Conservation (phyloP, 352 stramenopile species). For the Pythium diclinum region DNA sequence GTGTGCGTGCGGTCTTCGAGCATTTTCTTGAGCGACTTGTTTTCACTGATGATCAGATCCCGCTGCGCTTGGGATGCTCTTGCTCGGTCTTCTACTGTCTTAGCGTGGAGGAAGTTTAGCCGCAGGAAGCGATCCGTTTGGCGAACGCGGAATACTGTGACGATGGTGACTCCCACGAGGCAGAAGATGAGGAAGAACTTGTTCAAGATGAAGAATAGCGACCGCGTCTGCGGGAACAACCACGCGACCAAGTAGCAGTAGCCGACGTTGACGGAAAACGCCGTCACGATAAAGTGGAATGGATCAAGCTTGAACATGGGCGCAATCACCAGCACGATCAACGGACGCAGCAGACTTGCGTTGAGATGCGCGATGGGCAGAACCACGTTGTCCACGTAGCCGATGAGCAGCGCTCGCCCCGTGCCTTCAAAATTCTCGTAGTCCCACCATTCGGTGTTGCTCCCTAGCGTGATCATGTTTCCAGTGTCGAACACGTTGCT, state of each 20-base stretch:
- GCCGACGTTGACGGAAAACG: constrained; percentile 59
- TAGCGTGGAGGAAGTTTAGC: constrained; percentile 72
- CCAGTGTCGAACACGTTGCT: constrained; percentile 12
- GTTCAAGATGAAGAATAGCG: constrained; percentile 59
- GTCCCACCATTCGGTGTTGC: constrained; percentile 47
- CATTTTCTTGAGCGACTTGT: constrained; percentile 83
- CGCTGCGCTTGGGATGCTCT: constrained; percentile 66
- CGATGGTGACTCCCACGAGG: constrained; percentile 45
- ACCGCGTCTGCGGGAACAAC: constrained; percentile 57
- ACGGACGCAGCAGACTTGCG: constrained; percentile 57
- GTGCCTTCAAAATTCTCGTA: constrained; percentile 59
- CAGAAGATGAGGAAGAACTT: constrained; percentile 73
- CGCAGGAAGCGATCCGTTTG: constrained; percentile 75
- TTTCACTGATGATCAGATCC: constrained; percentile 83
- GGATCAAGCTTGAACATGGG: constrained; percentile 76
- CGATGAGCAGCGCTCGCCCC: constrained; percentile 35
- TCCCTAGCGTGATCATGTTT: constrained; percentile 31
- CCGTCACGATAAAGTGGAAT: constrained; percentile 65
- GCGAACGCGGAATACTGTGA: constrained; percentile 63
- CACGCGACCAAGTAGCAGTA: constrained; percentile 64
- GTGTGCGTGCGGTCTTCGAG: constrained; percentile 52
- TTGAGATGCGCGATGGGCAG: constrained; percentile 70
- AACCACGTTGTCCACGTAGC: constrained; percentile 57
- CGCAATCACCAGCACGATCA: constrained; percentile 57
- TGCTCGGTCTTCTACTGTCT: constrained; percentile 66